phyloP scores from a whole-genome alignment of 805 yeast species.

The Metschnikowia kunwiensis region DNA sequence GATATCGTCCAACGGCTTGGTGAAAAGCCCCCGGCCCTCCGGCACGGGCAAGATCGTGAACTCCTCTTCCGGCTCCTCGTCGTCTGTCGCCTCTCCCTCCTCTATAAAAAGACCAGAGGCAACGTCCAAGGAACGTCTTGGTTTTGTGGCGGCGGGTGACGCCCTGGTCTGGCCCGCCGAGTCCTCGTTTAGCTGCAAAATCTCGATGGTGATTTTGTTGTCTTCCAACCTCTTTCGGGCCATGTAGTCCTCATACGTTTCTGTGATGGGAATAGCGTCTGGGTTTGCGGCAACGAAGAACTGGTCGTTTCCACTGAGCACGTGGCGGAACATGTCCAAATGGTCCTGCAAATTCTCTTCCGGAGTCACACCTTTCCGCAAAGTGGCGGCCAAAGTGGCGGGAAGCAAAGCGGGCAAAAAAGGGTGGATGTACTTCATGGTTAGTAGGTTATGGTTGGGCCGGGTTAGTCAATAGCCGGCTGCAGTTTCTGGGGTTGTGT shows the following conservation, averaged over 20 bases:
- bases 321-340: conserved; percentile 6
- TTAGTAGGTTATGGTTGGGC: not conserved
- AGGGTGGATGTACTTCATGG: conserved; percentile 1
- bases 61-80: not conserved
- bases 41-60: not conserved
- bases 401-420: not conserved
- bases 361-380: not conserved
- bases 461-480: not conserved
- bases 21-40: not conserved
- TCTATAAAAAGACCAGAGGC: no score
- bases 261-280: not conserved
- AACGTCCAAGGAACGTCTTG: not conserved
- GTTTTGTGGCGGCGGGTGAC: no score
- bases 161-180: no score
- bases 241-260: not conserved
- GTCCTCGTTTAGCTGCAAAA: not conserved
- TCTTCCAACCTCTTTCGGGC: not conserved
- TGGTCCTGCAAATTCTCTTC: conserved; percentile 7
- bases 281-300: not conserved
- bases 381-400: conserved; percentile 1
- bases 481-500: not conserved
- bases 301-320: conserved; percentile 1
- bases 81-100: not conserved
- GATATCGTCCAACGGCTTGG: no score
- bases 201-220: not conserved